Evolutionary conservation across 2,329 filamentous ascomycete genomes (phyloP), one percentile per base, ranked within the genome.

Genomic region (Trichoderma polysporum): DNA sequence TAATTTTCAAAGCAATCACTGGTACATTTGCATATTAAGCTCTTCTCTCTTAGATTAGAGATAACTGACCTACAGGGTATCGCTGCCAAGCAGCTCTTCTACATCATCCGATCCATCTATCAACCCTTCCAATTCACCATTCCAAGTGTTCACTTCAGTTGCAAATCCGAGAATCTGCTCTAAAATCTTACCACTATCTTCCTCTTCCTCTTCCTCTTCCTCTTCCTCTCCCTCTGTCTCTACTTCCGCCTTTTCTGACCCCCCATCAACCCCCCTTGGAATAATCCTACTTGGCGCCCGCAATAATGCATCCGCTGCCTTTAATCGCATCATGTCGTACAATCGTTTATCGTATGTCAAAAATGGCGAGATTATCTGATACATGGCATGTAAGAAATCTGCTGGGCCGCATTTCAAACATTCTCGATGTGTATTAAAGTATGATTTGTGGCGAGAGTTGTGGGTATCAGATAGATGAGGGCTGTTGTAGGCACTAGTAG

Each of bases 341-440:
- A 61, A 5, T 31, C 59, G 22, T 25, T 62, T 61, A 15, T 67
- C 65, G 17, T 67, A 62, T 13, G 65, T 25, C 8, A 67, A 31
- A n/a, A 67, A 67, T 13, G 65, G 65, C 1, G 65, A 54, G 3
- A 67, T 67, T 6, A 19, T 67, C 8, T 61, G 57, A 22, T 61
- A 67, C 37, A 67, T 35, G 13, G 47, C 65, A 27, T 67, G 65
- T 19, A 67, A 10, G 3, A 54, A 67, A 31, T 67, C 65, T 7
- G 50, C 49, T n/a, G 65, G 65, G n/a, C 65, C 65, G 13, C 22
- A 67, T n/a, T 53, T 39, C 57, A 50, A 57, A 17, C 13, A 33
- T 13, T 67, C 65, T 49, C 58, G 50, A 3, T 54, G 35, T 27
- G 7, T 10, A 17, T 45, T 13, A 13, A 29, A 33, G 29, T 45